Evolutionary conservation across 1,284 basidiomycete genomes (phyloP).

Genomic region (Fomitopsis betulina): DNA sequence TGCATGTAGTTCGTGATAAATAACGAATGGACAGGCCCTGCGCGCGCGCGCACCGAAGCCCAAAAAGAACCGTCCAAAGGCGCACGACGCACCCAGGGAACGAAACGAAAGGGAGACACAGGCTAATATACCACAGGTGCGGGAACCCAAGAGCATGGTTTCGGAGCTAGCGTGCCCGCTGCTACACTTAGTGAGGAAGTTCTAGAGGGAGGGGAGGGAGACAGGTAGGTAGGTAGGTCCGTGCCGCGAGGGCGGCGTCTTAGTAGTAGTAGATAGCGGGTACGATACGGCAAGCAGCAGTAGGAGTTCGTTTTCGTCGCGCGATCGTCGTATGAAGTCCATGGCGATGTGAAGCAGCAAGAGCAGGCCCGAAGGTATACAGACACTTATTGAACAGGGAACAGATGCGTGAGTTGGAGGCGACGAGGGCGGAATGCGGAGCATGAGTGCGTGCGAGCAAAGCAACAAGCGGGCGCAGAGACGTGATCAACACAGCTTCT

Average conservation of each 20-base stretch:
- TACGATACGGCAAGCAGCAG: neutral
- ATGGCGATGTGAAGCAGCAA: neutral
- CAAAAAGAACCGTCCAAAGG: neutral
- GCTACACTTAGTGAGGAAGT: neutral
- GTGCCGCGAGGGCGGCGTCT: neutral
- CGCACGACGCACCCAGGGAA: neutral
- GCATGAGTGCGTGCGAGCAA: neutral
- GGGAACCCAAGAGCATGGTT: neutral
- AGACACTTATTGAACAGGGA: neutral
- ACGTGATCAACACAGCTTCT: constrained; percentile 32
- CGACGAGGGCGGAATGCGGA: neutral
- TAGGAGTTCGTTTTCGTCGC: neutral
- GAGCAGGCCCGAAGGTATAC: neutral
- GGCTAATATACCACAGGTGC: neutral
- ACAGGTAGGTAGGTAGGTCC: neutral
- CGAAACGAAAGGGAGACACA: neutral
- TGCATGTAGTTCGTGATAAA: neutral
- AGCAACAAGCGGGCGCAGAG: neutral
- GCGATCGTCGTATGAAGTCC: neutral
- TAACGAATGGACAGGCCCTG: neutral
- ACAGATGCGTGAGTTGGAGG: neutral
- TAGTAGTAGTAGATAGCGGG: neutral
- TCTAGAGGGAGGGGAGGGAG: neutral
- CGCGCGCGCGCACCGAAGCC: neutral
- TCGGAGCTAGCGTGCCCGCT: neutral